Evolutionary conservation across 805 yeast genomes (phyloP), one percentile per base, ranked within the genome.

Genomic region (Pichia nakasei): DNA sequence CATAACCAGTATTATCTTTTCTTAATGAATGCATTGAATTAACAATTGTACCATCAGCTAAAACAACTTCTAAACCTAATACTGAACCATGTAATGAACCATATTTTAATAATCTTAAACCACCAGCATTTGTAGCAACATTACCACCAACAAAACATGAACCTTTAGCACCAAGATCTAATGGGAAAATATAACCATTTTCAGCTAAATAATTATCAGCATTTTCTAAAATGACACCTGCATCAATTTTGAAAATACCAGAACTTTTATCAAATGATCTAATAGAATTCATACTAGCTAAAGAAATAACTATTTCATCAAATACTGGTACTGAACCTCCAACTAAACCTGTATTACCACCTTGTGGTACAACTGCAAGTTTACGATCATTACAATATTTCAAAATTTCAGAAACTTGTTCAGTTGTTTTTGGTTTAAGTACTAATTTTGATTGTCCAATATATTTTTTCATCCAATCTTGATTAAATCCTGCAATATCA

Each of bases 111-210:
- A 89, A 69, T 58, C 97, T 71, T 54, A 89, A 72, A 1, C 97
- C 97, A 58, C 97, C 97, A 5, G 97, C 97, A 60, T 91, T 91
- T 18, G 96, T 87, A 18, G 96, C 95, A 37, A 87, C 91, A 43
- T 81, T 85, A 51, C 97, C 97, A 53, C 97, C 97, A 49, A 91
- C 81, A 54, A 86, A 95, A 60, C 97, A 91, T 2, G 96, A 86
- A 13, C 97, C 97, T 66, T 89, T 89, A 33, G 97, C 97, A 46
- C 97, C 97, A 48, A 89, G 68, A 60, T 89, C 97, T 41, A 89
- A 69, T 22, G 97, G 97, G 72, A 88, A 89, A 44, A 89, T 85
- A 64, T 83, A 83, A 3, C 93, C 95, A n/a, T 77, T 67, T 45
- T 86, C 93, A 17, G 82, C 80, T 44, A 89, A 65, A 56, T 59